A percentile compares a stretch with the other conserved stretches of the same genome.
Conservation (phyloP, 2,329 filamentous ascomycete genomes). For the Cladosporium sp. region DNA sequence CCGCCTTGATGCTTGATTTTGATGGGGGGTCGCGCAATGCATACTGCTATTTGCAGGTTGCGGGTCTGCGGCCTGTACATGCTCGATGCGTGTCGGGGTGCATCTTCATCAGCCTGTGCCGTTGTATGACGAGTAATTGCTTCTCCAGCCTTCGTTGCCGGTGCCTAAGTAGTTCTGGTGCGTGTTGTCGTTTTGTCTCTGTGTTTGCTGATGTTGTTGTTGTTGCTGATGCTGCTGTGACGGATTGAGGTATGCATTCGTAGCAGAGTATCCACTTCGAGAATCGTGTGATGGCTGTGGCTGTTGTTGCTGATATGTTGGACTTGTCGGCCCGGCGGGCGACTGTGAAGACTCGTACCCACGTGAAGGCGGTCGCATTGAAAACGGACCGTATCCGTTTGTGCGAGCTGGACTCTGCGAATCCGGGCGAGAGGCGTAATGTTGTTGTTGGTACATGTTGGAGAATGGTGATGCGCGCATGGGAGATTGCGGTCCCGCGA, state of each 20-base stretch:
- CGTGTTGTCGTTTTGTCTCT: neutral
- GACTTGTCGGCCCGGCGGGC: neutral
- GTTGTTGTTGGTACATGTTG: neutral
- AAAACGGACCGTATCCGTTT: constrained; percentile 3
- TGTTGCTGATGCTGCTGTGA: neutral
- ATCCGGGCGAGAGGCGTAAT: neutral
- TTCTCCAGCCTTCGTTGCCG: neutral
- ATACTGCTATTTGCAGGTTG: no score
- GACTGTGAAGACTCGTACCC: constrained; percentile 2
- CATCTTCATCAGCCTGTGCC: neutral
- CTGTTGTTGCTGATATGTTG: neutral
- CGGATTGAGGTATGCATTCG: neutral
- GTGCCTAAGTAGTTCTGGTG: neutral
- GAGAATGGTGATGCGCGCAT: constrained; percentile 7
- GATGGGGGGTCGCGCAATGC: no score
- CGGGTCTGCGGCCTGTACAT: no score
- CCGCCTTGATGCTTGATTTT: no score
- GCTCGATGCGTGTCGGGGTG: no score
- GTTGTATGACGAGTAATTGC: neutral
- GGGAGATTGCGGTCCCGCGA: constrained; percentile 10
- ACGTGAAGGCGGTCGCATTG: constrained; percentile 7
- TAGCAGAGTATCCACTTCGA: neutral
- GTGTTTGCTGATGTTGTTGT: constrained; percentile 6
- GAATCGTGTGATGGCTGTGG: neutral
- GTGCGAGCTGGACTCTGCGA: constrained; percentile 2